Percentiles rank a stretch among this genome's conserved stretches.
These are phyloP conservation scores for Pseudopyrenochaeta lycopersici DNA, from an alignment of 2,329 filamentous ascomycete genomes.

Conservation along the genomic window DNA sequence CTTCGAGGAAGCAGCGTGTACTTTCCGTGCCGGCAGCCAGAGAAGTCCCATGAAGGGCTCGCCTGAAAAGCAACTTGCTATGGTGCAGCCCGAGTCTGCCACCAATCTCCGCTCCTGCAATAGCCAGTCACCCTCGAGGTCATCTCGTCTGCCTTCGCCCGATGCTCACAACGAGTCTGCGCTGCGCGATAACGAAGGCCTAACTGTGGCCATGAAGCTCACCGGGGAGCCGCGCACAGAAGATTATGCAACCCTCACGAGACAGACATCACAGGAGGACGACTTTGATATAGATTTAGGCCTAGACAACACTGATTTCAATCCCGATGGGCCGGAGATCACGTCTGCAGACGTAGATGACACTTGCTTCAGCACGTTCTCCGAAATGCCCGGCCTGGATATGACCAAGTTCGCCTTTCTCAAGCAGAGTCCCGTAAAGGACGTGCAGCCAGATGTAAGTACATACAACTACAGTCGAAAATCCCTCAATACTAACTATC, in stretches of 20 bases:
- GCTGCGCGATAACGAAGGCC: constrained; percentile 50
- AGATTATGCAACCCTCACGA: constrained; percentile 28
- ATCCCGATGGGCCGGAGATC: constrained; percentile 39
- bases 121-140: constrained; percentile 39
- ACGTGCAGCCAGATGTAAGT: constrained; percentile 28
- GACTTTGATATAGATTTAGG: constrained; percentile 31
- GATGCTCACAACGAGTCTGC: constrained; percentile 31
- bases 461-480: not conserved
- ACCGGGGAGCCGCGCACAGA: constrained; percentile 41
- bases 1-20: constrained; percentile 29
- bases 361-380: constrained; percentile 86
- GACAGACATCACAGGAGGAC: constrained; percentile 31
- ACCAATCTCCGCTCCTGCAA: constrained; percentile 36
- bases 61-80: constrained; percentile 30
- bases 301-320: constrained; percentile 42
- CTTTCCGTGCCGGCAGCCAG: constrained; percentile 6
- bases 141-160: constrained; percentile 32
- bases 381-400: constrained; percentile 78
- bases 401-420: constrained; percentile 84
- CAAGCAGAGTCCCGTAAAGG: constrained; percentile 64
- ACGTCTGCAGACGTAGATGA: constrained; percentile 64
- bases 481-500: constrained; percentile 8
- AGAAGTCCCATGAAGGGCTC: constrained; percentile 37
- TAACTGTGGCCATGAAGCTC: constrained; percentile 47
- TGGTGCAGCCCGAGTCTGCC: constrained; percentile 35